Base-by-base conservation (phyloP, 176 grass and related monocot species). In the Raddia distichophylla region DNA sequence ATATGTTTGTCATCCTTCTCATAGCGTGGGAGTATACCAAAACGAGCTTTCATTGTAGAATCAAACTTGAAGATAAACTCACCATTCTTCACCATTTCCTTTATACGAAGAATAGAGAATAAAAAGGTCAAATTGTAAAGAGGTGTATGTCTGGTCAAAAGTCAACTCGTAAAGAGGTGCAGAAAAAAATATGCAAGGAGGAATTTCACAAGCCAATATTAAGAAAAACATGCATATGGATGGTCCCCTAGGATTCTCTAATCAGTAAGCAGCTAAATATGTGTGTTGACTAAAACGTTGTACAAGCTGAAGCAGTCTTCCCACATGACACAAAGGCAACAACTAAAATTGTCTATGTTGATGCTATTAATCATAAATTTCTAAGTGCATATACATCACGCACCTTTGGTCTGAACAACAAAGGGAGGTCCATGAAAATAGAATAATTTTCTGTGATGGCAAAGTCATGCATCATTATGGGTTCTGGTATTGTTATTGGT, bases 401-500 rank as follows among this genome's bases (percentile, higher is more conserved):
- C 78, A 98, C 95, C 95, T 98, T 98, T 64, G 95, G 95, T 67
- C 58, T 78, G 72, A 98, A 93, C 69, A 91, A 87, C 81, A 98
- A 83, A 83, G 95, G 95, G 35, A 98, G 88, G 71, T 98, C 95
- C 95, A 98, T 98, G 71, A 98, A 98, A 82, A 98, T 93, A 32
- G 92, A 85, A 76, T 94, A 98, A 65, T 98, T 93, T 71, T 98
- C 92, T 45, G 95, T 94, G 81, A 98, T 98, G 35, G 92, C 95
- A 91, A 98, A 98, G 79, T 98, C 95, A 84, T 98, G 95, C 95
- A 98, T 98, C 95, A 98, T 98, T 78, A 98, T 86, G 83, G 95
- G 83, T 48, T 85, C 95, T 5, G 95, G 83, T 87, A 98, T 98
- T 85, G 92, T 98, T 92, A 98, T 98, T 52, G 95, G 95, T 58